Base-by-base conservation (phyloP, 495 filamentous ascomycete genomes). In the Hypoxylon crocopeplum region DNA sequence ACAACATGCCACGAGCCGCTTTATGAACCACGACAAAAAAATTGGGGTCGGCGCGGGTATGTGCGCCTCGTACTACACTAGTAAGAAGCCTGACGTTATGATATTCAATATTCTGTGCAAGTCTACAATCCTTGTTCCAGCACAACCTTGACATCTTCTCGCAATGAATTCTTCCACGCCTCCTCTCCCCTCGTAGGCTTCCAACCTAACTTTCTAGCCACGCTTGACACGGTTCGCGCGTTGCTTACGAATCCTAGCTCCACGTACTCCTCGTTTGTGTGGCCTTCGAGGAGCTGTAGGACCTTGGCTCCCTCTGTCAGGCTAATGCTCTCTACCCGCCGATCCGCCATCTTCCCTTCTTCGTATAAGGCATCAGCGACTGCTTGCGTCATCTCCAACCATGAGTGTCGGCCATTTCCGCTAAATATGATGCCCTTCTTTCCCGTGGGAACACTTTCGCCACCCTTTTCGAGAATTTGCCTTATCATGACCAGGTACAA, bases 381-480 rank as follows among this genome's bases (percentile, higher is more conserved):
- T 7, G 68, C 65, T 20, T 75, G 47, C 5, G 69, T 53, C 3
- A 79, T 15, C 16, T 79, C 74, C 8, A 38, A 45, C 77, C 74
- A 82, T 1, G 70, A 62, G 55, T 73, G 68, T 7, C 59, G 56
- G 0, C 79, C 80, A 21, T 66, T 77, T 1, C 64, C 74, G 12
- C 66, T 72, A 59, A 82, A 84, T 33, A 75, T 73, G 25, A 79
- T 76, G 0, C 77, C 81, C 45, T 67, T 58, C 50, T 75, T 69
- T 0, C 80, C 79, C 17, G 52, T 57, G 1, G 75, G 77, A 5
- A 81, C 50, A 16, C 53, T 63, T 7, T 63, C 56, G 11, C 68
- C 60, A 3, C 75, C 72, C 2, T 52, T 48, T 19, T 71, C 64
- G 2, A 80, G 7, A 0, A 70, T 68, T 6, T 66, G 44, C 29